Base-by-base conservation (phyloP, 2,329 filamentous ascomycete species). In the Fusarium sp. region DNA sequence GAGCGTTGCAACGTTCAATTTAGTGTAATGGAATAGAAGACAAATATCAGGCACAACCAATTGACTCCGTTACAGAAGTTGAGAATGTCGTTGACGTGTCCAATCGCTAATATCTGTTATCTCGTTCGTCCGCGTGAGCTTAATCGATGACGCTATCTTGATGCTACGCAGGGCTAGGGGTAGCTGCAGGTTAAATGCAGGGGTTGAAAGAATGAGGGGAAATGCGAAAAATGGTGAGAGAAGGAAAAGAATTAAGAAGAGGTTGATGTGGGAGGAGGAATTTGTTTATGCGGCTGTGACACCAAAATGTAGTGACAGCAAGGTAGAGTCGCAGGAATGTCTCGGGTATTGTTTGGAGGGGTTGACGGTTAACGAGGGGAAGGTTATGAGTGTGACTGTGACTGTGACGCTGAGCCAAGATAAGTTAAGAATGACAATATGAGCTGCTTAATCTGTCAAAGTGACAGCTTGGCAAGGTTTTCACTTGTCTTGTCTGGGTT, bases 141-240 rank as follows among this genome's bases (percentile, higher is more conserved):
- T 35, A 47, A 68, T 71, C 69, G 69, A 71, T 71, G 69, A 71
- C 69, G 69, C 69, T 70, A 55, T 58, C 48, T 61, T 62, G 57
- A 71, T 56, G 58, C 33, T n/a, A n/a, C n/a, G n/a, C 52, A 68
- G 57, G 57, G 41, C 23, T 42, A 52, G 43, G 47, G 44, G 31
- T 39, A 68, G 62, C 66, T 70, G 53, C 62, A 53, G 54, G 46
- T 29, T 21, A 39, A 42, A 57, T 50, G 69, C 53, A 70, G 62
- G 66, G 66, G 56, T 67, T 50, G 26, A 15, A 43, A 41, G n/a
- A 26, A 29, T 52, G 43, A 63, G 66, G 66, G 39, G 44, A 23
- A 43, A 29, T 21, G 41, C n/a, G 33, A 26, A 35, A 44, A 31
- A 38, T 43, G 35, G 11, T 24, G 37, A 38, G 24, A 67, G 38